A percentile compares a stretch with the other conserved stretches of the same genome.
These are phyloP conservation scores for Pezicula rhizophila DNA, from an alignment of 2,329 filamentous ascomycete species.

Conservation along the genomic window DNA sequence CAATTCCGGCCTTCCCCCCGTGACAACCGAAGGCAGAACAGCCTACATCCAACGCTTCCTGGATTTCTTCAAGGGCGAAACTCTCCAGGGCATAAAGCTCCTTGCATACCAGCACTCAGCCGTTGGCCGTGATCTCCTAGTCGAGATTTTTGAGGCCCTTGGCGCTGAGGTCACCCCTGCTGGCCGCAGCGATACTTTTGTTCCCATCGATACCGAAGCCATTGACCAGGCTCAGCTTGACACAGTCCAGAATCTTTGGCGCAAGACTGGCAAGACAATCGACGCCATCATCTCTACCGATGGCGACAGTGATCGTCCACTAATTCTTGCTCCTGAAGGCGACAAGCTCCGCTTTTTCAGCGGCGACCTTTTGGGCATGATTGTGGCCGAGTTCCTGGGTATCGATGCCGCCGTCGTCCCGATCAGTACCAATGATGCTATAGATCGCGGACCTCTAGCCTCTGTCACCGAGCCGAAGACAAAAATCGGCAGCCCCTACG, in stretches of 20 bases:
- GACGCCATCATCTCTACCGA: slow-evolving; percentile 28
- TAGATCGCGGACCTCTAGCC: slow-evolving; percentile 25
- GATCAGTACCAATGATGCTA: slow-evolving; percentile 29
- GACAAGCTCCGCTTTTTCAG: slow-evolving; percentile 27
- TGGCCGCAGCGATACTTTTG: slow-evolving; percentile 29
- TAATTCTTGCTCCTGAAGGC: slow-evolving; percentile 24
- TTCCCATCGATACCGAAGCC: slow-evolving; percentile 30
- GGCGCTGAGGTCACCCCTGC: slow-evolving; percentile 24
- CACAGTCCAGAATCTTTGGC: slow-evolving; percentile 22
- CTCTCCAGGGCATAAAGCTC: slow-evolving; percentile 23
- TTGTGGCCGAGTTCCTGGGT: slow-evolving; percentile 26
- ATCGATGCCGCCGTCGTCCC: slow-evolving; percentile 27
- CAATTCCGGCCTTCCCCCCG: slow-evolving; percentile 8
- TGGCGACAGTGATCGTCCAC: slow-evolving; percentile 29
- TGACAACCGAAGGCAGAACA: slow-evolving; percentile 15
- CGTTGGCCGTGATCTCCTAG: slow-evolving; percentile 28
- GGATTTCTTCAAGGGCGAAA: slow-evolving; percentile 26
- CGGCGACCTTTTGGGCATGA: slow-evolving; percentile 28
- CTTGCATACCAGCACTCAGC: slow-evolving; percentile 30
- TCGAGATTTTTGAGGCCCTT: slow-evolving; percentile 25
- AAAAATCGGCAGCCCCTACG: slow-evolving; percentile 29
- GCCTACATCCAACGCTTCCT: slow-evolving; percentile 26
- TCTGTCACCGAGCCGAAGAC: slow-evolving; percentile 25
- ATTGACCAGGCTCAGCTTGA: slow-evolving; percentile 28
- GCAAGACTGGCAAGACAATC: slow-evolving; percentile 20